A percentile compares a stretch with the other conserved stretches of the same genome.
These are phyloP conservation scores for Trichoderma atrobrunneum DNA, from an alignment of 2,329 filamentous ascomycete genomes.

Conservation along the genomic window DNA sequence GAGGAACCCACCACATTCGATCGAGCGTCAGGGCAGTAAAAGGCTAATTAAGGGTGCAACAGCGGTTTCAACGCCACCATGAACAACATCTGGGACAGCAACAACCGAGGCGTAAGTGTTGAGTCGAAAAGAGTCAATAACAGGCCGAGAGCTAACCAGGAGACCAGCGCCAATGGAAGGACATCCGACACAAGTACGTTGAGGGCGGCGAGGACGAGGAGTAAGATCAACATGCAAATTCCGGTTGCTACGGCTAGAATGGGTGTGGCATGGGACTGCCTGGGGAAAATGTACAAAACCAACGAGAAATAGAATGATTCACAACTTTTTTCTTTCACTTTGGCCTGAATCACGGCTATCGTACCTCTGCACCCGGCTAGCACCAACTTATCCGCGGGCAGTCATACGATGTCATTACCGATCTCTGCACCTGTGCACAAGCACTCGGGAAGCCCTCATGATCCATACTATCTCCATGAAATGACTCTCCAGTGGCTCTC, in stretches of 20 bases:
- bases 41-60: constrained; percentile 33
- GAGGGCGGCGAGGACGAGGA: constrained; percentile 67
- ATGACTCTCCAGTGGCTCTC: background rate
- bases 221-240: constrained; percentile 23
- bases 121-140: background rate
- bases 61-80: constrained; percentile 81
- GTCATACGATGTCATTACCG: constrained; percentile 1
- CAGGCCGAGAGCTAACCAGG: constrained; percentile 28
- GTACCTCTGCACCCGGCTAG: background rate
- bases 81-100: constrained; percentile 83
- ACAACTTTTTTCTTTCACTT: constrained; percentile 20
- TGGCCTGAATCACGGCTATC: background rate
- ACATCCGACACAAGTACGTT: constrained; percentile 89
- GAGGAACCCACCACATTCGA: constrained; percentile 31
- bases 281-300: constrained; percentile 36
- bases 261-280: constrained; percentile 20
- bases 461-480: background rate
- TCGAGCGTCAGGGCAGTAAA: constrained; percentile 17
- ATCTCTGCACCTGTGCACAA: background rate
- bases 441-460: background rate
- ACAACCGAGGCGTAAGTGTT: constrained; percentile 84
- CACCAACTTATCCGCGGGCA: background rate
- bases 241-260: constrained; percentile 20
- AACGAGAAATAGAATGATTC: constrained; percentile 30
- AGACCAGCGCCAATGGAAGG: constrained; percentile 95